Evolutionary conservation across 331 rosid genomes (phyloP).

Genomic region (Erythrophleum ivorense): DNA sequence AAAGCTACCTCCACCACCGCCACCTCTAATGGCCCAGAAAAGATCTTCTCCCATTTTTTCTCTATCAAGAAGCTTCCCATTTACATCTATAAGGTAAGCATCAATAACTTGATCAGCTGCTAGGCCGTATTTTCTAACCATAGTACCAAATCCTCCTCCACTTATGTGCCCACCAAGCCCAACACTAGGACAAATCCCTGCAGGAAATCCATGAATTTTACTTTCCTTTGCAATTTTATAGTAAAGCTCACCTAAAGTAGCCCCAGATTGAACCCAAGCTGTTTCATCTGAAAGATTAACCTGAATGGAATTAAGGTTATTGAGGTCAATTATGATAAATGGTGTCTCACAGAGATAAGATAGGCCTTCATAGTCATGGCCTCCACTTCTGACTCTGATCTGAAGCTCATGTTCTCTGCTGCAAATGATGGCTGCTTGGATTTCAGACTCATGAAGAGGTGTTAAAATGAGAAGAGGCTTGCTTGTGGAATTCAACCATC

Average conservation of each 20-base stretch:
- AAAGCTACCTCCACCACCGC: constrained; percentile 53
- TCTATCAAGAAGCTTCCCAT: constrained; percentile 45
- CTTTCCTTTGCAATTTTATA: constrained; percentile 50
- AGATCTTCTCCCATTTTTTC: constrained; percentile 53
- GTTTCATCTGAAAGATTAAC: constrained; percentile 20
- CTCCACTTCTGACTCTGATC: constrained; percentile 66
- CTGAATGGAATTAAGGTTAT: constrained; percentile 43
- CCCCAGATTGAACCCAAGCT: constrained; percentile 56
- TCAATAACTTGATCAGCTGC: constrained; percentile 50
- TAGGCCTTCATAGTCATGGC: constrained; percentile 72
- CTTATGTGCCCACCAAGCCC: constrained; percentile 60
- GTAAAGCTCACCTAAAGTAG: constrained; percentile 60
- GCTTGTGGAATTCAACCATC: constrained; percentile 35
- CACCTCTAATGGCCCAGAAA: constrained; percentile 56
- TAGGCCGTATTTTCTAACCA: constrained; percentile 48
- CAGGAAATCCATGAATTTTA: constrained; percentile 56
- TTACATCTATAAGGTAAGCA: constrained; percentile 46
- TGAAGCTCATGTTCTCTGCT: constrained; percentile 49
- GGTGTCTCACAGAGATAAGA: constrained; percentile 50
- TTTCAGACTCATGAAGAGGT: constrained; percentile 41
- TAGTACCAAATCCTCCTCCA: constrained; percentile 54
- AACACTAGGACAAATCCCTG: constrained; percentile 60
- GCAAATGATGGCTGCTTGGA: constrained; percentile 55
- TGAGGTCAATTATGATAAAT: constrained; percentile 56
- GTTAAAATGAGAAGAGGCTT: constrained; percentile 49